Percentiles rank a stretch among this genome's conserved stretches.
Evolutionary conservation across 208 protist species (phyloP).

Genomic region (Trypanosoma conorhini): DNA sequence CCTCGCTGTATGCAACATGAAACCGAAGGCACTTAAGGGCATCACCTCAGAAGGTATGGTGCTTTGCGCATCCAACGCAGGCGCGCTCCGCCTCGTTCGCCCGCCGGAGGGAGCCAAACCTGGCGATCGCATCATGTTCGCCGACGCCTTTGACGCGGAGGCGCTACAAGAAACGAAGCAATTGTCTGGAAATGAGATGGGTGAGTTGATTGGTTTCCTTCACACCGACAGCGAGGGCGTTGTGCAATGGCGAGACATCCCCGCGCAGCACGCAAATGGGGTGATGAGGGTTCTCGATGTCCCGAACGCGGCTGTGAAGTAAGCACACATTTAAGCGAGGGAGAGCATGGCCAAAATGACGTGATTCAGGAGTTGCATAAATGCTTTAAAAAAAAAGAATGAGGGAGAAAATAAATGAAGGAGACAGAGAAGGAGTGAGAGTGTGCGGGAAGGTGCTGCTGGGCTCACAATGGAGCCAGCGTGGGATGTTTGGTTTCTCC

Average conservation of each 20-base stretch:
- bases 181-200: constrained; percentile 53
- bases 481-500: background rate
- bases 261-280: constrained; percentile 36
- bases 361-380: background rate
- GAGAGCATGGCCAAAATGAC: background rate
- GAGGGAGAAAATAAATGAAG: background rate
- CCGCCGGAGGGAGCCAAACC: constrained; percentile 61
- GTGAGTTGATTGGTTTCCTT: constrained; percentile 62
- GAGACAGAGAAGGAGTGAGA: background rate
- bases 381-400: constrained; percentile 1
- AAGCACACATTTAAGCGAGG: background rate
- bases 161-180: constrained; percentile 25
- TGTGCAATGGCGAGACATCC: constrained; percentile 65
- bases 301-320: constrained; percentile 45
- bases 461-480: background rate
- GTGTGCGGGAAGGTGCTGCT: background rate
- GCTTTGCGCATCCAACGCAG: constrained; percentile 81
- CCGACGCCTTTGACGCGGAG: constrained; percentile 29
- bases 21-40: constrained; percentile 89
- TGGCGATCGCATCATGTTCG: constrained; percentile 73
- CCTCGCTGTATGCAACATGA: constrained; percentile 93
- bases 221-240: constrained; percentile 53
- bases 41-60: constrained; percentile 94
- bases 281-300: constrained; percentile 31
- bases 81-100: constrained; percentile 48